Conservation (phyloP, 139 green algal species). For the Picochlorum costavermella region DNA sequence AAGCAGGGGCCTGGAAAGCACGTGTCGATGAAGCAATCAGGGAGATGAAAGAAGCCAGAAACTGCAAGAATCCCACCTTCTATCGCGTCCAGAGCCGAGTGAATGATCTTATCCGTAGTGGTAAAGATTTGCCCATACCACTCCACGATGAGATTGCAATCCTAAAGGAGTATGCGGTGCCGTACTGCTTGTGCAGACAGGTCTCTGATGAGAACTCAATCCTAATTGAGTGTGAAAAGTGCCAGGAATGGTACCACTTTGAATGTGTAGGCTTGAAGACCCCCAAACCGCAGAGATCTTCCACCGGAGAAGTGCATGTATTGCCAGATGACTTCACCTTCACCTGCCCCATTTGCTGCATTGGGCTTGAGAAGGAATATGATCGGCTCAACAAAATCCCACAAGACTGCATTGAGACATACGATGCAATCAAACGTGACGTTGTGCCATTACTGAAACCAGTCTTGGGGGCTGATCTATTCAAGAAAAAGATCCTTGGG, state of each 20-base stretch:
- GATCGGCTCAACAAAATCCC: slow-evolving; percentile 19
- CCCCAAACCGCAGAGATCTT: neutral
- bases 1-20: no score
- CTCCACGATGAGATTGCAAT: no score
- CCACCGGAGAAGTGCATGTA: no score
- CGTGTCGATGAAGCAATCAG: no score
- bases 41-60: no score
- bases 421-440: slow-evolving; percentile 11
- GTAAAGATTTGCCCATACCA: no score
- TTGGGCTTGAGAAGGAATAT: slow-evolving; percentile 18
- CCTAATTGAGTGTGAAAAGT: slow-evolving; percentile 57
- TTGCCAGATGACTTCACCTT: slow-evolving; percentile 1
- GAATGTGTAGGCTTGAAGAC: slow-evolving; percentile 37
- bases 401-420: slow-evolving; percentile 12
- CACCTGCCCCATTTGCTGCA: slow-evolving; percentile 46
- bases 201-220: slow-evolving; percentile 21
- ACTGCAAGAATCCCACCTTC: no score
- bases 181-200: slow-evolving; percentile 18
- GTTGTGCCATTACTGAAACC: no score
- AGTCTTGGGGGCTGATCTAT: no score
- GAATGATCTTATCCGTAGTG: slow-evolving; percentile 32
- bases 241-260: slow-evolving; percentile 65
- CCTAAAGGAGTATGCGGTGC: no score
- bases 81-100: neutral
- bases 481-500: neutral